phyloP scores from a whole-genome alignment of 2,329 filamentous ascomycete genomes.

The Triangularia setosa region DNA sequence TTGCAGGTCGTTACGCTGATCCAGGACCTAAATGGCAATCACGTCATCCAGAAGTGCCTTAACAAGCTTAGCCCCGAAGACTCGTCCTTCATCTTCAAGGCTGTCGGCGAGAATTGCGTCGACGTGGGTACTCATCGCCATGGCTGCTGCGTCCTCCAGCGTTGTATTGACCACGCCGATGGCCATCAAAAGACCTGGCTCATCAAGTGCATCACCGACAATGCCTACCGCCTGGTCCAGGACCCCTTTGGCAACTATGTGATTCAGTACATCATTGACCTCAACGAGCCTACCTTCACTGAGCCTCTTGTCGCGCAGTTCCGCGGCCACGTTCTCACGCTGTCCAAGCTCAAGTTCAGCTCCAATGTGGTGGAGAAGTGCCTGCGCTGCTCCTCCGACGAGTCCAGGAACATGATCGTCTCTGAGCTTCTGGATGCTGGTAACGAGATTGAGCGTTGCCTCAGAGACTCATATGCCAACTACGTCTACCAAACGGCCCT shows the following conservation, averaged over 20 bases:
- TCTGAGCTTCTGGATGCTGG: conserved; percentile 70
- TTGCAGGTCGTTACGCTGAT: conserved; percentile 89
- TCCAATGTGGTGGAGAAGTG: conserved; percentile 99
- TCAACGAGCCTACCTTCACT: conserved; percentile 83
- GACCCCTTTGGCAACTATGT: conserved; percentile 99
- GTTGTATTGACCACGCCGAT: conserved; percentile 95
- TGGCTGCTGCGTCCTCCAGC: conserved; percentile 95
- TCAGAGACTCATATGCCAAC: conserved; percentile 92
- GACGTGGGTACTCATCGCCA: conserved; percentile 95
- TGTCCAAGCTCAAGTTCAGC: conserved; percentile 96
- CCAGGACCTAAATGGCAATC: conserved; percentile 96
- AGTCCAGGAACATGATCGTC: conserved; percentile 76
- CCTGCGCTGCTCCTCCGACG: conserved; percentile 73
- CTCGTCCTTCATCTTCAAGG: conserved; percentile 95
- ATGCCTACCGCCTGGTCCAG: conserved; percentile 86
- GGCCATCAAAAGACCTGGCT: conserved; percentile 84
- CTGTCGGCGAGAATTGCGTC: conserved; percentile 81
- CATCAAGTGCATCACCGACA: conserved; percentile 79
- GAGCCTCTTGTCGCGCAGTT: conserved; percentile 84
- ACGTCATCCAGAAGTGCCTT: conserved; percentile 98
- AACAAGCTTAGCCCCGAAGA: conserved; percentile 84
- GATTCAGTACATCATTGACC: conserved; percentile 95
- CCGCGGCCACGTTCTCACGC: conserved; percentile 63
- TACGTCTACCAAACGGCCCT: conserved; percentile 97
- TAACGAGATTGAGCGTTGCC: conserved; percentile 75